These are phyloP conservation scores for Narthecium ossifragum DNA, from an alignment of 106 monocot species.

Conservation along the genomic window DNA sequence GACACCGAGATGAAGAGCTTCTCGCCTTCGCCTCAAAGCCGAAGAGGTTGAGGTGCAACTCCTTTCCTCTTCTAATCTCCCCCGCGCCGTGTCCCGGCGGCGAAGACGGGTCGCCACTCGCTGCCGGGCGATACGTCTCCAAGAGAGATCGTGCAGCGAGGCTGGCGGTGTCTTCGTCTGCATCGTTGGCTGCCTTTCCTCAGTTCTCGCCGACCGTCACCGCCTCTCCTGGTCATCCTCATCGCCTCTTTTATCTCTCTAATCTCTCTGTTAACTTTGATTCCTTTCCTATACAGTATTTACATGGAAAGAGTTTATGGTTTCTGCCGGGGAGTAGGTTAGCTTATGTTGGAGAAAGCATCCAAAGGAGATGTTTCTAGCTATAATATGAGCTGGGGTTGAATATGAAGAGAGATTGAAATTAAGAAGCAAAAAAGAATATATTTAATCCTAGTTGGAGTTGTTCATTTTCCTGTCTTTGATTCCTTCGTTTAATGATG, in stretches of 20 bases:
- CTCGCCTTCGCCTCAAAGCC: no score
- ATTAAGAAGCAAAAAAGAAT: no score
- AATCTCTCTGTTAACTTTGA: background rate
- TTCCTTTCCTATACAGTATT: background rate
- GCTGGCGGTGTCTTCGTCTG: slow-evolving; percentile 12
- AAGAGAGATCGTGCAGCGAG: slow-evolving; percentile 73
- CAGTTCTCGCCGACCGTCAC: slow-evolving; percentile 7
- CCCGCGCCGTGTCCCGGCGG: background rate
- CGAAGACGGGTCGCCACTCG: background rate
- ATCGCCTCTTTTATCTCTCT: background rate
- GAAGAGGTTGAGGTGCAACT: no score
- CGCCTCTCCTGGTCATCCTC: slow-evolving; percentile 42
- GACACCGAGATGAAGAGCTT: no score
- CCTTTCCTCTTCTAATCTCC: no score
- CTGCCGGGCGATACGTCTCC: slow-evolving; percentile 58
- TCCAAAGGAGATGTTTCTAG: background rate
- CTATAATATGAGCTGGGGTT: background rate
- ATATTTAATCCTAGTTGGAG: no score
- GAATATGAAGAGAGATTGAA: no score
- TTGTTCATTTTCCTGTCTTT: no score
- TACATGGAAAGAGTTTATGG: background rate
- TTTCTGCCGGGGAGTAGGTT: background rate
- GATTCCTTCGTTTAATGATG: no score
- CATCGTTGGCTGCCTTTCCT: background rate
- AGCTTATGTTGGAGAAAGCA: background rate